These are phyloP conservation scores for Aspergillus brasiliensis DNA, from an alignment of 2,329 filamentous ascomycete species.

Conservation along the genomic window DNA sequence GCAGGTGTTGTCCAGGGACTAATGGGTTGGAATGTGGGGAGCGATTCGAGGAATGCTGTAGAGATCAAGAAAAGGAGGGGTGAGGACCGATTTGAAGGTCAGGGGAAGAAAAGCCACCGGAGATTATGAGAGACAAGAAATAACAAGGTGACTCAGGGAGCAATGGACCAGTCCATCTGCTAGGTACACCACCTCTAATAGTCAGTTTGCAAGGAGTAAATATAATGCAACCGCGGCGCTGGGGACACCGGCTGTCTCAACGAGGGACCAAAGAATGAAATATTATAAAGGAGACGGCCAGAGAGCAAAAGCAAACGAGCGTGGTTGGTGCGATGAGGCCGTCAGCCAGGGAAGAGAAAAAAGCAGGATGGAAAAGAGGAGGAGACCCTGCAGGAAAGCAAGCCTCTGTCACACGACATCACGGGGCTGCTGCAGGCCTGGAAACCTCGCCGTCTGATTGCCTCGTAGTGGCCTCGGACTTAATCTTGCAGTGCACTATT, in stretches of 20 bases:
- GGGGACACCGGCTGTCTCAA: not conserved
- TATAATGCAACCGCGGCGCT: constrained; percentile 7
- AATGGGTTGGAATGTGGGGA: constrained; percentile 23
- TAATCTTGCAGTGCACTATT: constrained; percentile 8
- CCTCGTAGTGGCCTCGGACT: not conserved
- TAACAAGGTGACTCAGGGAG: not conserved
- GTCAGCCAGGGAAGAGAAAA: not conserved
- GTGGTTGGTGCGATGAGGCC: not conserved
- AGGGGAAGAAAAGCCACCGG: not conserved
- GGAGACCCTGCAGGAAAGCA: not conserved
- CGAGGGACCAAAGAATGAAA: constrained; percentile 2
- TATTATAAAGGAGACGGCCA: not conserved
- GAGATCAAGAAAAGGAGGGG: not conserved
- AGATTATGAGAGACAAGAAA: not conserved
- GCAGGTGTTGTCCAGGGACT: constrained; percentile 9
- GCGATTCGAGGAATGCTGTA: constrained; percentile 8
- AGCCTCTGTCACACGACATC: constrained; percentile 14
- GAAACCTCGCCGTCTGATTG: not conserved
- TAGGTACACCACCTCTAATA: constrained; percentile 1
- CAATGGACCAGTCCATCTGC: constrained; percentile 2
- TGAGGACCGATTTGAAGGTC: not conserved
- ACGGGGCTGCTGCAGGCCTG: constrained; percentile 10
- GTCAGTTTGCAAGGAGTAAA: constrained; percentile 3
- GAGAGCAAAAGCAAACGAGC: not conserved
- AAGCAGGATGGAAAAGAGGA: constrained; percentile 1